These are phyloP conservation scores for Phialocephala sp. DNA, from an alignment of 2,329 filamentous ascomycete species.

Conservation along the genomic window DNA sequence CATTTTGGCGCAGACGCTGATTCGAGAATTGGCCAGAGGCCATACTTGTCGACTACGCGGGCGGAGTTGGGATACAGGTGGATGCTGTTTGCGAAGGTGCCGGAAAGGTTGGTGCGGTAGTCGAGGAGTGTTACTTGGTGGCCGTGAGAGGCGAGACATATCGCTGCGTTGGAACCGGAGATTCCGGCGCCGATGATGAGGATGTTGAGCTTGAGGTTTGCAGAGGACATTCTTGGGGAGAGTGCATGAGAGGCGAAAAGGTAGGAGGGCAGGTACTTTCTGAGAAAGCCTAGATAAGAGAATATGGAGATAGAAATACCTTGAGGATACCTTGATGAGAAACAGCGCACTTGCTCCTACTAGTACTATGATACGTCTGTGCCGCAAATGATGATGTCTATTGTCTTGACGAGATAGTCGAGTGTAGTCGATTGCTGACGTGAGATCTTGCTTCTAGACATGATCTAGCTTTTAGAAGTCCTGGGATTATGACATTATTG, in stretches of 20 bases:
- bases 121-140: background rate
- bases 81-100: background rate
- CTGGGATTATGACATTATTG: background rate
- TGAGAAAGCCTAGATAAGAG: background rate
- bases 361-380: background rate
- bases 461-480: background rate
- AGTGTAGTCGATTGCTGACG: background rate
- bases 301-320: background rate
- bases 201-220: slow-evolving; percentile 1
- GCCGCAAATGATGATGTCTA: background rate
- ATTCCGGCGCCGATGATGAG: background rate
- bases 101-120: background rate
- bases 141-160: background rate
- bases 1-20: background rate
- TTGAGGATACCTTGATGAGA: background rate
- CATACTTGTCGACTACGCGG: background rate
- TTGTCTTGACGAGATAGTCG: background rate
- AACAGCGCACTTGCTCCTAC: background rate
- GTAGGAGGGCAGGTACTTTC: background rate
- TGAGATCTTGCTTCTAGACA: background rate
- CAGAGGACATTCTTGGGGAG: background rate
- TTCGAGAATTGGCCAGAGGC: background rate
- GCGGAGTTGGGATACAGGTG: background rate
- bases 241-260: background rate
- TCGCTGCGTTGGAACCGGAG: background rate